A percentile compares a stretch with the other conserved stretches of the same genome.
phyloP scores from a whole-genome alignment of 768 basidiomycete species.

The Lentinula aciculospora region DNA sequence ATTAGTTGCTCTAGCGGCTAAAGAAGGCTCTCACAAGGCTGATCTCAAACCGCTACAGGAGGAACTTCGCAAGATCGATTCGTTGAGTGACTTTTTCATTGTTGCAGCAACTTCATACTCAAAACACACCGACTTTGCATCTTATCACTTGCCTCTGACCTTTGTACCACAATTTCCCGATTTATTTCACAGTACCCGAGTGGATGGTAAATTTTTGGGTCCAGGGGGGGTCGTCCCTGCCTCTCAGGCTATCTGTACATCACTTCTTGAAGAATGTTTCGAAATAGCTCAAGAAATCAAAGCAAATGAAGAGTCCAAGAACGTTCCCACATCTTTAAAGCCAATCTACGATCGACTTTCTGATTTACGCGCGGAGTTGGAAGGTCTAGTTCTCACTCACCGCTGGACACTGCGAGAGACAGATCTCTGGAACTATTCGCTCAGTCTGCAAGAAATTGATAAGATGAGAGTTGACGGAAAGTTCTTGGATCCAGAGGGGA shows the following conservation, averaged over 20 bases:
- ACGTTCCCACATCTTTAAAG: conserved; percentile 79
- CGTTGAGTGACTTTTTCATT: conserved; percentile 63
- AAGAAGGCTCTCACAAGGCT: conserved; percentile 76
- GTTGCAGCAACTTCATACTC: conserved; percentile 1
- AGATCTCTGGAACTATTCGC: conserved; percentile 88
- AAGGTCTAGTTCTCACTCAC: conserved; percentile 89
- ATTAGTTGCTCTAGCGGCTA: conserved; percentile 82
- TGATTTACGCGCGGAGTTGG: conserved; percentile 82
- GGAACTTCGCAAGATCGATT: conserved; percentile 93
- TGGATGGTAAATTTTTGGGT: conserved; percentile 93
- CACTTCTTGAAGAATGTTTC: conserved; percentile 94
- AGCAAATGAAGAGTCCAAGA: conserved; percentile 84
- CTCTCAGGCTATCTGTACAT: conserved; percentile 88
- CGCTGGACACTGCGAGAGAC: conserved; percentile 96
- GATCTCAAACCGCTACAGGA: conserved; percentile 89
- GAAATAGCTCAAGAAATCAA: conserved; percentile 94
- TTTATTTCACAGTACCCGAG: conserved; percentile 59
- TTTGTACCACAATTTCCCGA: conserved; percentile 8
- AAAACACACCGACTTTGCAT: conserved; percentile 5
- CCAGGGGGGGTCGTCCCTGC: conserved; percentile 86
- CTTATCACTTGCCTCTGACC: conserved; percentile 11
- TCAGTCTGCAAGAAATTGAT: conserved; percentile 93
- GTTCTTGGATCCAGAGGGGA: conserved; percentile 92
- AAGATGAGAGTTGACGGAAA: conserved; percentile 96
- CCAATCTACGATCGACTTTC: conserved; percentile 90